Evolutionary conservation across 202 grass and related monocot species (phyloP).

Genomic region (Schoenoplectus tabernaemontani): DNA sequence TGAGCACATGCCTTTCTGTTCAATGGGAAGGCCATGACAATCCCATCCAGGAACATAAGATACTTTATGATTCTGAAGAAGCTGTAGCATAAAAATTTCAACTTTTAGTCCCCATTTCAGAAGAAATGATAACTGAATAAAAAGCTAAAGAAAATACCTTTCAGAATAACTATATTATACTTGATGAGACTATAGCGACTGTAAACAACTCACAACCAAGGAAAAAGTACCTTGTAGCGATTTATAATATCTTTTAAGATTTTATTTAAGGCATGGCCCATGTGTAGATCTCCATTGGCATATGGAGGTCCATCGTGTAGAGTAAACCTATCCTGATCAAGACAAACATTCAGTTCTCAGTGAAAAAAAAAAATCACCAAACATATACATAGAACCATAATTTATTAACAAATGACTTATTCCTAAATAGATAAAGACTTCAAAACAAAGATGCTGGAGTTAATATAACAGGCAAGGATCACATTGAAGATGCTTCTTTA

Average conservation of each 20-base stretch:
- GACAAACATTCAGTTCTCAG: slow-evolving; percentile 25
- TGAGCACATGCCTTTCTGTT: slow-evolving; percentile 80
- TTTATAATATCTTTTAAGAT: slow-evolving; percentile 98
- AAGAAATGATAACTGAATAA: not conserved
- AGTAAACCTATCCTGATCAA: slow-evolving; percentile 56
- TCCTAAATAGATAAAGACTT: not conserved
- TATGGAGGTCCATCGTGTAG: slow-evolving; percentile 95
- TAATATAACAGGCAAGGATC: not conserved
- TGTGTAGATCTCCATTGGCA: slow-evolving; percentile 94
- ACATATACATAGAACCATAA: not conserved
- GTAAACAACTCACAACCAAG: not conserved
- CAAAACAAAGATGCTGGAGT: not conserved
- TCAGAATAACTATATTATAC: not conserved
- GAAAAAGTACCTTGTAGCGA: slow-evolving; percentile 71
- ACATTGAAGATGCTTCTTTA: not conserved
- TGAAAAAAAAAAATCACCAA: not conserved
- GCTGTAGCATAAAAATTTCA: slow-evolving; percentile 32
- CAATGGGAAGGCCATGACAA: slow-evolving; percentile 94
- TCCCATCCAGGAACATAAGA: slow-evolving; percentile 96
- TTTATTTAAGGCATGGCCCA: slow-evolving; percentile 93
- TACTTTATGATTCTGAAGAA: slow-evolving; percentile 90
- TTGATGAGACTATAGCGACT: not conserved
- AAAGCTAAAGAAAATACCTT: slow-evolving; percentile 1
- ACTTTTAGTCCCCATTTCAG: not conserved
- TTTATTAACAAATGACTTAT: not conserved